phyloP scores from a whole-genome alignment of 495 filamentous ascomycete genomes.

The Neurospora terricola region DNA sequence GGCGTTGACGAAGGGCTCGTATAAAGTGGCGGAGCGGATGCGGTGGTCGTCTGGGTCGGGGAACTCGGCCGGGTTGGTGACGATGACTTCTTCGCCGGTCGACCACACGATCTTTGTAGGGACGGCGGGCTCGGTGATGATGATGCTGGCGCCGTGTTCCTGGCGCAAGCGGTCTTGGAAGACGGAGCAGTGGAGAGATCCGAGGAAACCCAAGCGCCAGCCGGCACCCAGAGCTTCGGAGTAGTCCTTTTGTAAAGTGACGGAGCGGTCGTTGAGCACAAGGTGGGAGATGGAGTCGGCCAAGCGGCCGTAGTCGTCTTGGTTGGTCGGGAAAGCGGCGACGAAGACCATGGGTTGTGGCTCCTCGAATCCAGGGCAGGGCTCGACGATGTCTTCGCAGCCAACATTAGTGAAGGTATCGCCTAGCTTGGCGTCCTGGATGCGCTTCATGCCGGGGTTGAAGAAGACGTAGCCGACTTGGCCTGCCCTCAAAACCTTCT shows the following conservation, averaged over 20 bases:
- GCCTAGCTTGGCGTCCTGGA: constrained; percentile 88
- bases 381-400: constrained; percentile 62
- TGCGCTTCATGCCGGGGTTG: constrained; percentile 96
- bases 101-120: constrained; percentile 76
- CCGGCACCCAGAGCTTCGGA: constrained; percentile 90
- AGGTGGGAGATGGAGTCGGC: constrained; percentile 94
- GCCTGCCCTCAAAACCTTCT: constrained; percentile 70
- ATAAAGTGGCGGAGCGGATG: constrained; percentile 44
- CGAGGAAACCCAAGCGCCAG: constrained; percentile 91
- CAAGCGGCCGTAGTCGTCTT: constrained; percentile 72
- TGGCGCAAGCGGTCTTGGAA: constrained; percentile 95
- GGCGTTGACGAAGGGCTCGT: constrained; percentile 76
- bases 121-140: constrained; percentile 93
- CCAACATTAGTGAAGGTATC: constrained; percentile 90
- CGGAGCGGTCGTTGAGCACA: constrained; percentile 87
- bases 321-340: constrained; percentile 87
- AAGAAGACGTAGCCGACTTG: constrained; percentile 96
- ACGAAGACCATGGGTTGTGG: constrained; percentile 99
- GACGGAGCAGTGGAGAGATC: constrained; percentile 92
- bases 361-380: constrained; percentile 88
- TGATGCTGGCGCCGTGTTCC: constrained; percentile 90
- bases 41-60: constrained; percentile 60
- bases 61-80: constrained; percentile 79
- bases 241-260: constrained; percentile 85
- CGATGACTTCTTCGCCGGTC: constrained; percentile 58